phyloP scores from a whole-genome alignment of 2,329 filamentous ascomycete genomes.

The Pseudofabraea citricarpa region DNA sequence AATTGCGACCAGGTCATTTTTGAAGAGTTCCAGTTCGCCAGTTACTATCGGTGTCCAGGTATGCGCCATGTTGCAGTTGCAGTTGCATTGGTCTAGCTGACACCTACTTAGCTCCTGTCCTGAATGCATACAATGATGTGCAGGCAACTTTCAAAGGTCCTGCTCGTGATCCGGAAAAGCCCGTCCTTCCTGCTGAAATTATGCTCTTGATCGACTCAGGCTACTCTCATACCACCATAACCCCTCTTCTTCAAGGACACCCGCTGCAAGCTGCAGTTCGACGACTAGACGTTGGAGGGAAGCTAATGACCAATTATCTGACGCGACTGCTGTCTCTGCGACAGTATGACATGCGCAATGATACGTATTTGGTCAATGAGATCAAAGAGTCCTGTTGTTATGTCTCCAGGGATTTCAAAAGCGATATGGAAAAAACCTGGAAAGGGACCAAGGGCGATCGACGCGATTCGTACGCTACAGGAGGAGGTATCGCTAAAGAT shows the following conservation, averaged over 20 bases:
- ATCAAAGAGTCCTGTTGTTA: constrained; percentile 91
- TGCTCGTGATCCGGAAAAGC: constrained; percentile 36
- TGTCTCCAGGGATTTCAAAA: constrained; percentile 70
- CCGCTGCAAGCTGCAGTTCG: constrained; percentile 78
- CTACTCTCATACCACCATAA: constrained; percentile 89
- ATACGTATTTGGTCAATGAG: constrained; percentile 89
- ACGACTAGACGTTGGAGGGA: constrained; percentile 85
- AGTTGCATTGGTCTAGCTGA: constrained; percentile 3
- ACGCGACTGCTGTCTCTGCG: constrained; percentile 85
- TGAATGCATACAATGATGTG: constrained; percentile 81
- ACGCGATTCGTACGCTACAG: constrained; percentile 40
- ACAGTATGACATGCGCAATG: constrained; percentile 93
- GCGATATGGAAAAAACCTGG: constrained; percentile 79
- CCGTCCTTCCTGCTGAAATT: constrained; percentile 63
- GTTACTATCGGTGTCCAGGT: constrained; percentile 75
- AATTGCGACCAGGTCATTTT: constrained; percentile 97
- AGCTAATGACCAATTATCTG: constrained; percentile 87
- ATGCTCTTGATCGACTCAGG: constrained; percentile 87
- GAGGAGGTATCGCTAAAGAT: constrained; percentile 69
- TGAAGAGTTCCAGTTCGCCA: constrained; percentile 91
- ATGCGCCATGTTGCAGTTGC: constrained; percentile 18
- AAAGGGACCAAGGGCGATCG: constrained; percentile 64
- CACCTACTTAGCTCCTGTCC: constrained; percentile 51
- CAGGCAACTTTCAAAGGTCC: constrained; percentile 63
- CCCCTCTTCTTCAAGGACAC: constrained; percentile 75